Conservation (phyloP, 1,284 basidiomycete species). For the Sporisorium iseilematis-ciliati region DNA sequence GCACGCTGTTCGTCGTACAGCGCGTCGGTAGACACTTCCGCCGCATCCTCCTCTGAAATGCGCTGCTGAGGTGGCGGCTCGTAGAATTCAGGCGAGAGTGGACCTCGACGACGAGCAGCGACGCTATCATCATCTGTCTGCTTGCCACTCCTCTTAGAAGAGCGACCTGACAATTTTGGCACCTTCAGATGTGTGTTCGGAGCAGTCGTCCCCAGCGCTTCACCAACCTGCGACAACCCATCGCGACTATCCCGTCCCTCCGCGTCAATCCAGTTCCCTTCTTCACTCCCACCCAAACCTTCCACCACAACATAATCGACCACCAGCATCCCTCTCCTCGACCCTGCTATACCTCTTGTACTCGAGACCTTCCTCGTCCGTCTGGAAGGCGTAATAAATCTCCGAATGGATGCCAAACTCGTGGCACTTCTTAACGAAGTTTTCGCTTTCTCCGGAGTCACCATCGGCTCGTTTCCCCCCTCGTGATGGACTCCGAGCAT, state of each 20-base stretch:
- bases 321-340: constrained; percentile 7
- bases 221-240: neutral
- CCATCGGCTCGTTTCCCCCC: neutral
- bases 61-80: constrained; percentile 10
- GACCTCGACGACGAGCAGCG: neutral
- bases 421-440: constrained; percentile 16
- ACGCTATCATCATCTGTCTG: neutral
- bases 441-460: constrained; percentile 28
- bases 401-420: constrained; percentile 30
- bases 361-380: constrained; percentile 27
- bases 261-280: constrained; percentile 17
- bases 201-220: neutral
- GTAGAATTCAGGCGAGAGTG: constrained; percentile 22
- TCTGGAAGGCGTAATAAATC: constrained; percentile 39
- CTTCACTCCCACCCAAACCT: neutral
- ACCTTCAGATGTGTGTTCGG: neutral
- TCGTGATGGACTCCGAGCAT: constrained; percentile 4
- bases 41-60: neutral
- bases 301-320: constrained; percentile 21
- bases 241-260: constrained; percentile 22
- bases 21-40: neutral
- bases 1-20: neutral
- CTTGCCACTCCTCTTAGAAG: neutral
- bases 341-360: constrained; percentile 7
- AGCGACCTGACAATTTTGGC: neutral